Evolutionary conservation across 805 yeast genomes (phyloP), one percentile per base, ranked within the genome.

Genomic region (Brettanomyces sp.): DNA sequence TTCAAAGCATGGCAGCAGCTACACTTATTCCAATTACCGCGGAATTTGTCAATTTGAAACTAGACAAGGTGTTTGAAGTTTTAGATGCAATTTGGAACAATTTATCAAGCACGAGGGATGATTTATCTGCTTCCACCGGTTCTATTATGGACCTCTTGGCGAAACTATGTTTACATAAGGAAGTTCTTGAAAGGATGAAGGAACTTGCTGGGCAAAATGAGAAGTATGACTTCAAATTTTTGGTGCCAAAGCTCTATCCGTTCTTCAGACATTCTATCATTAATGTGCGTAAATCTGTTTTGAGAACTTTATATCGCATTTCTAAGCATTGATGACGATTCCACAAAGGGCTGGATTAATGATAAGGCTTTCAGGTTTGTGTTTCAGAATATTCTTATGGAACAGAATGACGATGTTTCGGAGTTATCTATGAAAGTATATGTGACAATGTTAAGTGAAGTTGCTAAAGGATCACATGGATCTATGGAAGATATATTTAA

Each of bases 1-100:
- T 93, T 24, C 97, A 95, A 62, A 89, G 96, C 7, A 96, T 91
- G 41, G 89, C 96, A 23, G 98, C 99, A 0, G 85, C 95, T 3
- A 88, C 96, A 1, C 68, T 93, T 44, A 73, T 91, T 0, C 99
- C 99, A 3, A 86, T 93, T 41, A 89, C 96, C 1, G 70, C 74
- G n/a, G 86, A 87, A 52, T 87, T 91, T 62, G 90, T 90, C n/a
- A 69, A 73, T 36, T 66, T 83, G 39, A 76, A 81, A 45, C 56
- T 76, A 34, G 69, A 69, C 36, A 60, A 80, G 24, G 72, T 76
- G 3, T 71, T 70, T 45, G 66, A 74, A 14, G 60, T 77, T 21
- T 65, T 77, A 32, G 72, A 76, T 11, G 93, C 89, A 3, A 80
- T 93, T n/a, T 93, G 99, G 99, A 82, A 79, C 44, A 86, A 95